Evolutionary conservation across 2,329 filamentous ascomycete species (phyloP).

Genomic region (Botrytis porri): DNA sequence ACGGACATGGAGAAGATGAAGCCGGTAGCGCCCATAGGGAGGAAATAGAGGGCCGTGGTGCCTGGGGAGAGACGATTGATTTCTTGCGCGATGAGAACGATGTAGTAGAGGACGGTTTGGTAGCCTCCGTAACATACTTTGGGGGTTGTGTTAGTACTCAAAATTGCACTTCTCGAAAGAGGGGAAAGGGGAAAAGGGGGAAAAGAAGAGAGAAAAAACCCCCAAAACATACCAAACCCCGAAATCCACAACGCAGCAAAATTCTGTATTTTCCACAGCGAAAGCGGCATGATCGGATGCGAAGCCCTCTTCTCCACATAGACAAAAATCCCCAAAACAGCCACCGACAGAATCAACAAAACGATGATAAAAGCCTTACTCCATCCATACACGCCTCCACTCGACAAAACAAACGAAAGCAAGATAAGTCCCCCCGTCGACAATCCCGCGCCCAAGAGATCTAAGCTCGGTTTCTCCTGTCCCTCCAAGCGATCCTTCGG

Average conservation of each 20-base stretch:
- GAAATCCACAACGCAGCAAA: conserved; percentile 47
- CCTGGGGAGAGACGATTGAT: conserved; percentile 42
- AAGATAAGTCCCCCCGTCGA: conserved; percentile 45
- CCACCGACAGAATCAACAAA: conserved; percentile 41
- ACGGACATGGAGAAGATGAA: conserved; percentile 41
- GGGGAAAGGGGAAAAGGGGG: not conserved
- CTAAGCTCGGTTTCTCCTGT: conserved; percentile 40
- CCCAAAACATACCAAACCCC: conserved; percentile 41
- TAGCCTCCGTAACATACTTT: conserved; percentile 44
- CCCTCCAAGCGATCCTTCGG: conserved; percentile 41
- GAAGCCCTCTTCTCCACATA: conserved; percentile 44
- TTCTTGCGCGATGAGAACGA: conserved; percentile 43
- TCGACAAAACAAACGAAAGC: conserved; percentile 45
- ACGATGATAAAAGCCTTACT: conserved; percentile 45
- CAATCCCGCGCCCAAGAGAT: conserved; percentile 43
- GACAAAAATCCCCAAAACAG: conserved; percentile 41
- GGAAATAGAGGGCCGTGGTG: conserved; percentile 42
- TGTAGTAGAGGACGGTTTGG: conserved; percentile 44
- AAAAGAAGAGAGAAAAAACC: too few species aligned
- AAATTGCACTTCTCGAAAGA: too few species aligned
- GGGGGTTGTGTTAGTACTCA: not conserved
- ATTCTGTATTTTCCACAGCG: conserved; percentile 46
- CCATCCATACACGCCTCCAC: conserved; percentile 47
- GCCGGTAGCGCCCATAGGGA: conserved; percentile 43
- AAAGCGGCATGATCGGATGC: conserved; percentile 47